These are phyloP conservation scores for Sungouiella blattae DNA, from an alignment of 805 yeast species.

Conservation along the genomic window DNA sequence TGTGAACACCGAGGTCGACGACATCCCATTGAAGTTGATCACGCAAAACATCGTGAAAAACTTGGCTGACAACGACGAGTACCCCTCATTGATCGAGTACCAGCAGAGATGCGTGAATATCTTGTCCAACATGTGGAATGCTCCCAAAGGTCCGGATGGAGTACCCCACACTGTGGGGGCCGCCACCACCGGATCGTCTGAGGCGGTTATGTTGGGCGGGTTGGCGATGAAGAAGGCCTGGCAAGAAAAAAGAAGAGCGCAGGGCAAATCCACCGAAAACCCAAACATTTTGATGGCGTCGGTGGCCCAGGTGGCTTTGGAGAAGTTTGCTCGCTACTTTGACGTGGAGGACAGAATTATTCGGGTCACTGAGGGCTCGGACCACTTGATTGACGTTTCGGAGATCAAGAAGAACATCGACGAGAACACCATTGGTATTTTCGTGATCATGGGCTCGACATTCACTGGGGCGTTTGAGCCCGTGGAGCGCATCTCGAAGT, in stretches of 20 bases:
- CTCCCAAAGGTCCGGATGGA: conserved; percentile 38
- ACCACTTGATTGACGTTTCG: conserved; percentile 61
- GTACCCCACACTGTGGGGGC: conserved; percentile 60
- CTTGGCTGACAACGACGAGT: conserved; percentile 90
- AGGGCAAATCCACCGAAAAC: conserved; percentile 54
- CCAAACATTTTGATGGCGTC: conserved; percentile 92
- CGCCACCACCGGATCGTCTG: conserved; percentile 92
- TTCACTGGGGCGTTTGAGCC: conserved; percentile 91
- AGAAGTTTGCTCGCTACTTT: conserved; percentile 90
- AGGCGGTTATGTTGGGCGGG: conserved; percentile 92
- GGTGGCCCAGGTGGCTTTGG: conserved; percentile 91
- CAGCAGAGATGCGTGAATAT: conserved; percentile 83
- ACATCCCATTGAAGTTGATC: conserved; percentile 44
- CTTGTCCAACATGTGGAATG: conserved; percentile 77
- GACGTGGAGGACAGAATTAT: conserved; percentile 84
- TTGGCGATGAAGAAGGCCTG: conserved; percentile 87
- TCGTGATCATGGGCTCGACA: conserved; percentile 85
- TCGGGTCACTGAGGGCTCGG: conserved; percentile 56
- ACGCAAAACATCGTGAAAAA: conserved; percentile 77
- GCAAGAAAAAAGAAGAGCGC: conserved; percentile 63
- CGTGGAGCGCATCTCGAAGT: conserved; percentile 55
- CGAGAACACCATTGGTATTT: conserved; percentile 90
- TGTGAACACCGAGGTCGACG: conserved; percentile 71
- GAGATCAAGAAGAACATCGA: conserved; percentile 65
- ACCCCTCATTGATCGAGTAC: conserved; percentile 76